Evolutionary conservation across 164 flowering plant species (phyloP), one percentile per base, ranked within the genome.

Genomic region (Nymphaea colorata): DNA sequence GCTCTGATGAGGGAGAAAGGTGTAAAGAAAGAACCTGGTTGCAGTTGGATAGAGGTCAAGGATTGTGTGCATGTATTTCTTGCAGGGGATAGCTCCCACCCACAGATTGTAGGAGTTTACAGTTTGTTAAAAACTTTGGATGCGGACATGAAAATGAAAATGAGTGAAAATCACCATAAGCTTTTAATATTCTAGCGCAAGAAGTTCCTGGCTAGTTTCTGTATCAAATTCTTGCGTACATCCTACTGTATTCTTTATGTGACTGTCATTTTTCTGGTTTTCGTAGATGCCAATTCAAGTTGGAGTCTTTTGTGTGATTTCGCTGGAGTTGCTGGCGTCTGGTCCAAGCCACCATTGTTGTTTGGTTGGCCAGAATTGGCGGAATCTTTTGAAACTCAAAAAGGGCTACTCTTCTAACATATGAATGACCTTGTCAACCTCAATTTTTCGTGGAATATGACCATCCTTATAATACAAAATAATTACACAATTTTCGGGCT

Each of bases 11-110:
- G 80, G 75, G 79, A 72, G 64, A 77, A 67, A 41, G 84, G 82
- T 11, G 79, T 77, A 62, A 87, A 86, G 74, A 87, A 85, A 78
- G 86, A 87, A 70, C 93, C 90, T 2, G 93, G 88, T 11, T 86
- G 93, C 64, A 87, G 93, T 69, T 87, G 90, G 90, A 78, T 85
- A 66, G 88, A 86, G 76, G 77, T 80, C 43, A 82, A 80, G 64
- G 68, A 73, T 59, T 69, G 71, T 42, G 79, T 80, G 47, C 78
- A 81, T 61, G 79, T 84, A 1, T 87, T 87, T 81, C 83, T 85
- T 73, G 81, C 89, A 16, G 87, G 87, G 64, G 87, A 84, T 71
- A 66, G 66, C 60, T 77, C 79, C 25, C 82, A 83, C 70, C 84
- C 85, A n/a, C 74, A 80, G 69, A 74, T 78, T 61, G 42, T 18